Evolutionary conservation across 176 grass and related monocot genomes (phyloP).

Genomic region (Eremochloa ophiuroides): DNA sequence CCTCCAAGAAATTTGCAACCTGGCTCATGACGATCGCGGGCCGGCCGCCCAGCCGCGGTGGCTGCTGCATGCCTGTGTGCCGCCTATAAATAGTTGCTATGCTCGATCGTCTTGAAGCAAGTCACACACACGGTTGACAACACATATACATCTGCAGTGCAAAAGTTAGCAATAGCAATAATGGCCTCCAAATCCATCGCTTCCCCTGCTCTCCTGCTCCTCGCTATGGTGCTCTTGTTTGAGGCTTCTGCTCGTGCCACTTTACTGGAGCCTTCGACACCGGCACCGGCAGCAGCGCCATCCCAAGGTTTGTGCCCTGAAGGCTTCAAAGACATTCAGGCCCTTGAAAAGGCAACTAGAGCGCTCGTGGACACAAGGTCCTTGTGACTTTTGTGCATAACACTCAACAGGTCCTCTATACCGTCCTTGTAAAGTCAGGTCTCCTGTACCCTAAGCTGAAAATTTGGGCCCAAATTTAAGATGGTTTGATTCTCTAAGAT

Average conservation of each 20-base stretch:
- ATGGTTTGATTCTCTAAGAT: no score
- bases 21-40: neutral
- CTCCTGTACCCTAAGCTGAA: neutral
- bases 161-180: neutral
- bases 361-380: neutral
- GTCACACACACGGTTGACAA: neutral
- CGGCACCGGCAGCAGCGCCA: neutral
- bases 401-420: neutral
- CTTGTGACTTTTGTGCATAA: neutral
- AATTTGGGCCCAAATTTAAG: no score
- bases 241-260: neutral
- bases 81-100: conserved; percentile 16
- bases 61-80: neutral
- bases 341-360: neutral
- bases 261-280: neutral
- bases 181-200: neutral
- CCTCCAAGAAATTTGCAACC: neutral
- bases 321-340: neutral
- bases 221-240: neutral
- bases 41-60: no score
- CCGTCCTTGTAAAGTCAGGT: neutral
- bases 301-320: neutral
- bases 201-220: neutral
- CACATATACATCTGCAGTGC: neutral
- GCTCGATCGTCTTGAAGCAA: neutral